Evolutionary conservation across 192 early-diverging fungal species (phyloP), one percentile per base, ranked within the genome.

Genomic region (Diversispora eburnea): DNA sequence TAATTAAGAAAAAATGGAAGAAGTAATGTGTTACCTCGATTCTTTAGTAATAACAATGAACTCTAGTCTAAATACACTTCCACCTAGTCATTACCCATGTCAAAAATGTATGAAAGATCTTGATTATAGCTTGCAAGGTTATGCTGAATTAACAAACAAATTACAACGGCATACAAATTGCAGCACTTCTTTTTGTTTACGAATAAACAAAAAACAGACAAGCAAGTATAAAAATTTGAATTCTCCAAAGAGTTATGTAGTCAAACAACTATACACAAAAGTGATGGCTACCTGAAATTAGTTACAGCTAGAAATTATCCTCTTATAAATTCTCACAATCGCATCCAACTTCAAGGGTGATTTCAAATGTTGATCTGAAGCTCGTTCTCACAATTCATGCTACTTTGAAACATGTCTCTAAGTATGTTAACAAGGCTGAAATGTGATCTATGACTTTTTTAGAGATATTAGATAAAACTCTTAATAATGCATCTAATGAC

Each of bases 111-210:
- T 20, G 3, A 3, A 47, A 46, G 33, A 64, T 15, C 25, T 64
- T 15, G 10, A 64, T n/a, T 4, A 64, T 64, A 22, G 20, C 12
- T 19, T 43, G 39, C 41, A 64, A 64, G 42, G 43, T 64, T 64
- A 64, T 64, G 45, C 43, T 64, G 62, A 64, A 46, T 22, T 64
- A 43, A 42, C 43, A 15, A 64, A 64, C 12, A 64, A 46, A 47
- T 47, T 64, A 41, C 62, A 64, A 47, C 12, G 62, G 7, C 41
- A 64, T 43, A 64, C 41, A 42, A 4, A 22, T 15, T 64, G 62
- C 45, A 64, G 62, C 10, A 13, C 33, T 64, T 64, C 41, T 0
- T 64, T 43, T 47, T 64, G 62, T 19, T n/a, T 64, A 7, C 41
- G 45, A 15, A 17, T 64, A 43, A 42, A 64, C 10, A 15, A 64